Evolutionary conservation across 192 early-diverging fungal species (phyloP).

Genomic region (Podila horticola): DNA sequence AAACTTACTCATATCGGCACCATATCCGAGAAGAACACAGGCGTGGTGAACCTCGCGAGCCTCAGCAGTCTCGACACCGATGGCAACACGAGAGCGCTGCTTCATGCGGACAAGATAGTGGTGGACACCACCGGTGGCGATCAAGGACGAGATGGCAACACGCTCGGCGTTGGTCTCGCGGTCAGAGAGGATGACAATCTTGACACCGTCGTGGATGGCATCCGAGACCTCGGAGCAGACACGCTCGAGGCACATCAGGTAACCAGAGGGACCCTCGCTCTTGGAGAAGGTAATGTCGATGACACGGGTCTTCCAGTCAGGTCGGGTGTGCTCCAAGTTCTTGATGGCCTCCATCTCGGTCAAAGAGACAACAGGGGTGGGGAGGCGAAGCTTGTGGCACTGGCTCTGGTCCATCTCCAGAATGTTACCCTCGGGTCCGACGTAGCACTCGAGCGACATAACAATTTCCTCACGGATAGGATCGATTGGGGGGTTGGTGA

Average conservation of each 20-base stretch:
- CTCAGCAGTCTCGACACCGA: conserved; percentile 92
- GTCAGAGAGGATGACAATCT: conserved; percentile 90
- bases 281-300: conserved; percentile 91
- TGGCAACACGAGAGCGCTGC: conserved; percentile 87
- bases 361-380: conserved; percentile 88
- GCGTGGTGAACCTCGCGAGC: conserved; percentile 96
- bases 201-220: conserved; percentile 83
- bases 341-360: conserved; percentile 86
- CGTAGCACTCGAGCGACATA: conserved; percentile 95
- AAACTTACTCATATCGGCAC: conserved; percentile 82
- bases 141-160: conserved; percentile 86
- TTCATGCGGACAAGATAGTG: conserved; percentile 91
- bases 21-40: conserved; percentile 95
- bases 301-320: conserved; percentile 80
- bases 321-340: conserved; percentile 68
- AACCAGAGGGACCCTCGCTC: conserved; percentile 80
- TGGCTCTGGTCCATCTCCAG: conserved; percentile 86
- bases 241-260: conserved; percentile 83
- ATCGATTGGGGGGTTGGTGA: conserved; percentile 98
- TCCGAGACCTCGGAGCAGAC: conserved; percentile 84
- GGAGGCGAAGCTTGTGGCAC: conserved; percentile 80
- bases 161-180: conserved; percentile 67
- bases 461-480: conserved; percentile 98
- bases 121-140: conserved; percentile 92
- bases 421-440: conserved; percentile 95